A percentile compares a stretch with the other conserved stretches of the same genome.
phyloP scores from a whole-genome alignment of 169 alveolate species.

The Fabrea salina region DNA sequence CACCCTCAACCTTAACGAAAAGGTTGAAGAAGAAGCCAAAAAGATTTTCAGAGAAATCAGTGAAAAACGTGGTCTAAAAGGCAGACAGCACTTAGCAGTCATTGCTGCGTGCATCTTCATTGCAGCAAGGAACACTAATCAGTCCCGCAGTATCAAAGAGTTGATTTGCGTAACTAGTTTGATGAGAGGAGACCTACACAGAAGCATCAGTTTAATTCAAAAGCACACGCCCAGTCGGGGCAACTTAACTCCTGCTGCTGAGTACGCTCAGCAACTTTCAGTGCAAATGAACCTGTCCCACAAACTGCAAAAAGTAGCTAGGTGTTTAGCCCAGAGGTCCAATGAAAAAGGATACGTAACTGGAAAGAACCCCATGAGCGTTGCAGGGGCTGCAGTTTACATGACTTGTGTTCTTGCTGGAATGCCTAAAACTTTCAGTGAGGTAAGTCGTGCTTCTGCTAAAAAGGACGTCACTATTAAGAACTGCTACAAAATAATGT shows the following conservation, averaged over 20 bases:
- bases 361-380: conserved; percentile 21
- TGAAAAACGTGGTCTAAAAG: background rate
- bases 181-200: background rate
- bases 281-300: background rate
- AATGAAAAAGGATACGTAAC: conserved; percentile 1
- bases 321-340: conserved; percentile 15
- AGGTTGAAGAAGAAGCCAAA: conserved; percentile 12
- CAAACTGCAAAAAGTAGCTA: background rate
- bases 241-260: conserved; percentile 8
- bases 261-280: conserved; percentile 13
- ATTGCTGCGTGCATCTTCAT: background rate
- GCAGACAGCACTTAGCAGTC: background rate
- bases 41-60: background rate
- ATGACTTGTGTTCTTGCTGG: background rate
- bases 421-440: background rate
- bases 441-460: background rate
- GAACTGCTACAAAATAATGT: background rate
- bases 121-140: background rate
- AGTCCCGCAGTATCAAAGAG: conserved; percentile 7
- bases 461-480: conserved; percentile 16
- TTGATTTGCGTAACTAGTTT: background rate
- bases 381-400: conserved; percentile 35
- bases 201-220: background rate
- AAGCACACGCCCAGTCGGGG: background rate
- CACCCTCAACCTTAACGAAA: background rate